A percentile compares a stretch with the other conserved stretches of the same genome.
These are phyloP conservation scores for Ustilago hordei DNA, from an alignment of 1,284 basidiomycete genomes.

Conservation along the genomic window DNA sequence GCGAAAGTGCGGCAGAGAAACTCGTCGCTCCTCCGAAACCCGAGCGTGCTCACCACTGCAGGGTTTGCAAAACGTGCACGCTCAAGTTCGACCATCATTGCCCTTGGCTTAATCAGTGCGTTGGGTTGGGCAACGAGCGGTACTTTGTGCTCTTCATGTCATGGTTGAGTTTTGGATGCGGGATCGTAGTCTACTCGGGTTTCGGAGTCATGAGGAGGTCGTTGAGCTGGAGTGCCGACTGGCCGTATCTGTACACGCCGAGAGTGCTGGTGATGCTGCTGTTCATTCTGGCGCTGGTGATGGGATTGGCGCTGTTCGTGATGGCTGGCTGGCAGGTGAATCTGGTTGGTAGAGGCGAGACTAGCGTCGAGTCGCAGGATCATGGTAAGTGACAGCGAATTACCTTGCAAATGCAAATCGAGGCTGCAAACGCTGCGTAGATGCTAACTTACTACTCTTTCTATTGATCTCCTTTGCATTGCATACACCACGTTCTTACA, in stretches of 20 bases:
- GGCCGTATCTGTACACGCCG: constrained; percentile 77
- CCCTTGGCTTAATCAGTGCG: constrained; percentile 94
- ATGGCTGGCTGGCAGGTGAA: constrained; percentile 86
- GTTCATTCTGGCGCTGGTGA: constrained; percentile 78
- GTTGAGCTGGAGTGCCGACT: constrained; percentile 67
- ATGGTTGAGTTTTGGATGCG: constrained; percentile 60
- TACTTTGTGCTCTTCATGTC: constrained; percentile 96
- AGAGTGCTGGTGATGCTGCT: constrained; percentile 76
- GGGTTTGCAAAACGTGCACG: constrained; percentile 89
- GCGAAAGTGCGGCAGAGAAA: constrained; percentile 49
- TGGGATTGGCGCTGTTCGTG: constrained; percentile 80
- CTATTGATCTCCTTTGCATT: not conserved
- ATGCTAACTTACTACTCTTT: not conserved
- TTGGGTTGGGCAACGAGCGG: constrained; percentile 93
- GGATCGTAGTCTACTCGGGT: constrained; percentile 49
- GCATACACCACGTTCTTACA: not conserved
- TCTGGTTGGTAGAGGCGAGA: constrained; percentile 83
- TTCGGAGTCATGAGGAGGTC: constrained; percentile 27
- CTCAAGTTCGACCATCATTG: constrained; percentile 78
- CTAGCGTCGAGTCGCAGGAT: constrained; percentile 90
- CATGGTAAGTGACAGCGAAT: constrained; percentile 72
- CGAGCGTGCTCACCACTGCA: constrained; percentile 93
- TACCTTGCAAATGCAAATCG: not conserved
- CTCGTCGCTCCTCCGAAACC: constrained; percentile 75
- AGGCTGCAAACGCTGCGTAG: not conserved